Base-by-base conservation (phyloP, 495 filamentous ascomycete genomes). In the Penicillium goetzii region DNA sequence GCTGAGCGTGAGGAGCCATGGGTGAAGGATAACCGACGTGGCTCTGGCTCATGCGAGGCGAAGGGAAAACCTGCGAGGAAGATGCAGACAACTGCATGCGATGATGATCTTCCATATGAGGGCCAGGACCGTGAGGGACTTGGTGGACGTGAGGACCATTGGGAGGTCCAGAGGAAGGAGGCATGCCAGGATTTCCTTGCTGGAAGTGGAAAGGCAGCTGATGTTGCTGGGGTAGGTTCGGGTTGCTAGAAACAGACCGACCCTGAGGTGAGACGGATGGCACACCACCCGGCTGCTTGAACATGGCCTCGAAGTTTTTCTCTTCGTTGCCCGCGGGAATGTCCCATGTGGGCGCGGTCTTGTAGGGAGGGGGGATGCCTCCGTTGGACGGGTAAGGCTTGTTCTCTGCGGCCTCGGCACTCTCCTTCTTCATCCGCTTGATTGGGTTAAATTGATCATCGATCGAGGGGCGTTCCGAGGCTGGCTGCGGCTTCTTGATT, bases 21-120 rank as follows among this genome's bases (percentile, higher is more conserved):
- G 86, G 85, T 4, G 85, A 88, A 6, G 86, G 86, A 65, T 90
- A 93, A 38, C 88, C 86, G 71, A 93, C 84, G 36, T 85, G 83
- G 14, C 84, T 81, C 53, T 84, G 88, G 54, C 86, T 85, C 71
- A 92, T 83, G 38, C 92, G 85, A 30, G 93, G 92, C 9, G 93
- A 96, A 5, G 88, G 89, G 64, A 85, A 86, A 1, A 92, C 89
- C 59, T 92, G 89, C 1, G 89, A 89, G 21, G 89, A 88, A 33
- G 89, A 92, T 1, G 88, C 89, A 41, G 91, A 91, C 72, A 93
- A 84, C 63, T 89, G 88, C 91, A 97, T 95, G 57, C 91, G 86
- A 71, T 95, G 92, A 60, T 91, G 90, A 62, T 96, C 91, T 64
- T 86, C 85, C 62, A 86, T 85, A 68, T 87, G 92, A 45, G 87